These are phyloP conservation scores for Pistacia vera DNA, from an alignment of 345 rosid genomes.

Conservation along the genomic window DNA sequence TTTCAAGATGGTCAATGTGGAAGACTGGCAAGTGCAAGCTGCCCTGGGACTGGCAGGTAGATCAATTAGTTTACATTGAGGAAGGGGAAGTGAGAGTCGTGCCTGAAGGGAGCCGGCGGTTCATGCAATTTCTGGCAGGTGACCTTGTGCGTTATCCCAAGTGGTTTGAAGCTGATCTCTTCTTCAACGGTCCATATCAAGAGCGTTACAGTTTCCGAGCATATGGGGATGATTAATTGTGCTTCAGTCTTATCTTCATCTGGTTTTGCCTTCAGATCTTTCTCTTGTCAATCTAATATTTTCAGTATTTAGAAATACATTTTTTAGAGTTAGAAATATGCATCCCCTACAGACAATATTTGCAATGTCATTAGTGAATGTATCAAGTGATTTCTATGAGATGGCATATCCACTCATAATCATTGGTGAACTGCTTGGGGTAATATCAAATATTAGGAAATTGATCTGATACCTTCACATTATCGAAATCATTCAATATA, in stretches of 20 bases:
- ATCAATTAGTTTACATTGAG: conserved; percentile 91
- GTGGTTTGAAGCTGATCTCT: conserved; percentile 96
- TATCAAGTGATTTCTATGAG: neutral
- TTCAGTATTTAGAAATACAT: neutral
- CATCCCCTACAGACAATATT: neutral
- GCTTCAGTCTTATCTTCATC: neutral
- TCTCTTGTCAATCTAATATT: neutral
- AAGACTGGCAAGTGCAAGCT: conserved; percentile 80
- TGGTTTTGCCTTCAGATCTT: neutral
- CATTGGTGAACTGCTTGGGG: neutral
- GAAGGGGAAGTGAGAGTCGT: conserved; percentile 98
- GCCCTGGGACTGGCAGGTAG: conserved; percentile 97
- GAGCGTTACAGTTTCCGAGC: conserved; percentile 89
- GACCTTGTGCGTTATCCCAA: conserved; percentile 91
- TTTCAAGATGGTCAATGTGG: conserved; percentile 85
- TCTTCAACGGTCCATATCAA: conserved; percentile 78
- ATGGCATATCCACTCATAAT: neutral
- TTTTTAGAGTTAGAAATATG: neutral
- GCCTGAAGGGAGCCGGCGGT: conserved; percentile 77
- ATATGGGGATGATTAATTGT: conserved; percentile 70
- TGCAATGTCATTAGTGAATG: neutral
- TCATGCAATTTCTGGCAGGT: conserved; percentile 83
- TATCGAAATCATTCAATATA: too few species aligned
- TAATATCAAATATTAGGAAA: neutral
- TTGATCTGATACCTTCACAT: too few species aligned